Percentiles rank a stretch among this genome's conserved stretches.
phyloP scores from a whole-genome alignment of 2,329 filamentous ascomycete genomes.

The Claviceps cyperi region DNA sequence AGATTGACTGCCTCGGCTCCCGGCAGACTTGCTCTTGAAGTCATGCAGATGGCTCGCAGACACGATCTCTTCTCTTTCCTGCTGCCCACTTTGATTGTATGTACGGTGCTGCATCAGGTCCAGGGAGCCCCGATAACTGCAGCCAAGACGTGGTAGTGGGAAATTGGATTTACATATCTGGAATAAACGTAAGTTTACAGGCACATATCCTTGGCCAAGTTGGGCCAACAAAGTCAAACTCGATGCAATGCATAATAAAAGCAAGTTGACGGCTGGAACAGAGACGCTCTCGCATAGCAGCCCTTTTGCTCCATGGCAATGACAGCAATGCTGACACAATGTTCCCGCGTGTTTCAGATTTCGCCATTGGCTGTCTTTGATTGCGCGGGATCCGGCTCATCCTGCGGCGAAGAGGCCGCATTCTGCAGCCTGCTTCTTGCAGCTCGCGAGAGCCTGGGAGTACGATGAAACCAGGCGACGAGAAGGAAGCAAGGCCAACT shows the following conservation, averaged over 20 bases:
- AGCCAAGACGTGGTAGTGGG: background rate
- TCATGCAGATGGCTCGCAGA: no score
- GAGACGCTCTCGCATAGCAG: no score
- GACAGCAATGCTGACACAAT: background rate
- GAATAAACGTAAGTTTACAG: background rate
- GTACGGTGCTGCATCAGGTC: background rate
- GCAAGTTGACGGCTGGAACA: no score
- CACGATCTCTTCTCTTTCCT: no score
- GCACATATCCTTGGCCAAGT: background rate
- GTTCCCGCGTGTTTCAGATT: background rate
- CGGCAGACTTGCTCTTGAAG: no score
- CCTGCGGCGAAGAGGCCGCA: background rate
- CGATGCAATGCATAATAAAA: background rate
- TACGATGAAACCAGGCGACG: background rate
- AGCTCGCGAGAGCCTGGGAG: background rate
- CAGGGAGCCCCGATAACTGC: background rate
- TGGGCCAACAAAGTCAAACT: background rate
- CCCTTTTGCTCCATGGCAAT: background rate
- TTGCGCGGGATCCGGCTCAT: background rate
- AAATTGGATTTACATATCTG: background rate
- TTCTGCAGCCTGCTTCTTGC: background rate
- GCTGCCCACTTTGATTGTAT: no score
- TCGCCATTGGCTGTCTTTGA: background rate
- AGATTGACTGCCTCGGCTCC: no score
- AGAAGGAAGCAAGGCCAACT: background rate